Evolutionary conservation across 106 monocot species (phyloP).

Genomic region (Allium cepa): DNA sequence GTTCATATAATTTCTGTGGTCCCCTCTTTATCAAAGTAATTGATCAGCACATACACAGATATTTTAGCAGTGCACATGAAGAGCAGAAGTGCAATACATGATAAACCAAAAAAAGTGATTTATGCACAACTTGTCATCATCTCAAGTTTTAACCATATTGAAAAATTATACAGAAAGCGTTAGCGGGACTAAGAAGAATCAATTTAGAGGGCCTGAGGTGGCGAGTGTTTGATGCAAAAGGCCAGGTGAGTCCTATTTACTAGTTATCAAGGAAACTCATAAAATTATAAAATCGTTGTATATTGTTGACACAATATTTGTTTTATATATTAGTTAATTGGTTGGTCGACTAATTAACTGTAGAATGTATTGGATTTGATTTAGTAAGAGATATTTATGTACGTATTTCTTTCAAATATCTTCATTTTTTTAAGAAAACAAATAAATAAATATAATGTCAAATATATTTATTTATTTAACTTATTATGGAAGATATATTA

Average conservation of each 20-base stretch:
- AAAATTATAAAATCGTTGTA: too few relatives aligned
- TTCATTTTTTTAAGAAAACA: too few relatives aligned
- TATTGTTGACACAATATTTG: not conserved
- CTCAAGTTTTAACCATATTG: not conserved
- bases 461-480: too few relatives aligned
- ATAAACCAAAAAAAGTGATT: not conserved
- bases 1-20: not conserved
- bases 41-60: too few relatives aligned
- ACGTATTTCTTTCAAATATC: too few relatives aligned
- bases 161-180: slow-evolving; percentile 62
- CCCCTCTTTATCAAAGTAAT: not conserved
- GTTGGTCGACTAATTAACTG: not conserved
- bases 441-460: too few relatives aligned
- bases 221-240: slow-evolving; percentile 98
- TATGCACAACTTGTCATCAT: not conserved
- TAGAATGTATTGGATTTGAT: not conserved
- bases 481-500: too few relatives aligned
- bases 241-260: slow-evolving; percentile 41
- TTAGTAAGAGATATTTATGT: too few relatives aligned
- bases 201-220: slow-evolving; percentile 85
- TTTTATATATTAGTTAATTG: too few relatives aligned
- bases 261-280: too few relatives aligned
- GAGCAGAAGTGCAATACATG: not conserved
- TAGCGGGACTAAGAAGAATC: slow-evolving; percentile 89
- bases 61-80: too few relatives aligned